phyloP scores from a whole-genome alignment of 202 grass and related monocot species.

The Zoysia matrella region DNA sequence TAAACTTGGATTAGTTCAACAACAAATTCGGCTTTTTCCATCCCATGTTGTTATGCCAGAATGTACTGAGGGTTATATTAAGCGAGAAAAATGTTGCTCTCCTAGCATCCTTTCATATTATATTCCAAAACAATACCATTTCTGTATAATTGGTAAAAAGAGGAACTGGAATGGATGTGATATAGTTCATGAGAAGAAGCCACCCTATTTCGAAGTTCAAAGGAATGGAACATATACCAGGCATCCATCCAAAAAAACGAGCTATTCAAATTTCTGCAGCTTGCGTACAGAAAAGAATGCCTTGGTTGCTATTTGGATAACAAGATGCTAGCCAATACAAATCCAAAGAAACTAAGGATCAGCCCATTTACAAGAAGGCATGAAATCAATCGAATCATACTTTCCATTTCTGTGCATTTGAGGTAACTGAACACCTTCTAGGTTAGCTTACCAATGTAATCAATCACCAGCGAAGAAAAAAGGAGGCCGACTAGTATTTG shows the following conservation, averaged over 20 bases:
- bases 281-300: neutral
- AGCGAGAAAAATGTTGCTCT: too few species aligned
- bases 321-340: neutral
- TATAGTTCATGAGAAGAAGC: neutral
- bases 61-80: too few species aligned
- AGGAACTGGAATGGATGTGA: too few species aligned
- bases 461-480: neutral
- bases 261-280: neutral
- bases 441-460: neutral
- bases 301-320: neutral
- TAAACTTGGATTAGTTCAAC: slow-evolving; percentile 1
- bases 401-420: neutral
- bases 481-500: neutral
- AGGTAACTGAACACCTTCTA: neutral
- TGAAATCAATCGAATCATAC: neutral
- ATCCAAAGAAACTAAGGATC: neutral
- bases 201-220: neutral
- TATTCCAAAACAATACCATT: too few species aligned
- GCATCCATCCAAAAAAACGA: neutral
- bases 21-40: neutral
- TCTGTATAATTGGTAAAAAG: too few species aligned
- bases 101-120: too few species aligned
- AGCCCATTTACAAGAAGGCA: neutral
- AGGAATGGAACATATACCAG: neutral
- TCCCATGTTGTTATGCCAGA: neutral